These are phyloP conservation scores for Suillus luteus DNA, from an alignment of 768 basidiomycete genomes.

Conservation along the genomic window DNA sequence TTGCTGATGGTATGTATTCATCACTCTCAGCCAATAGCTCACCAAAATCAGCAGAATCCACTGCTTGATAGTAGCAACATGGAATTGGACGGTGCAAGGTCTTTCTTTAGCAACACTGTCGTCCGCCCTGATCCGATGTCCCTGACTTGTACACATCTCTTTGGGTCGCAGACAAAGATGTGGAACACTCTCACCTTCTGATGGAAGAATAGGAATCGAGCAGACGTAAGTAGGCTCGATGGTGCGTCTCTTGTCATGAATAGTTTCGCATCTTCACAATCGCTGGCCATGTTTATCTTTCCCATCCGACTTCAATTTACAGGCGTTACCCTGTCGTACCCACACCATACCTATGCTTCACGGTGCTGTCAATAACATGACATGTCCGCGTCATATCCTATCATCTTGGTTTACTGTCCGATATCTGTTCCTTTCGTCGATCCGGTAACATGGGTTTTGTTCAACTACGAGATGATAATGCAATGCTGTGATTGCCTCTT, in stretches of 20 bases:
- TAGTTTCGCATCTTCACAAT: too few relatives aligned
- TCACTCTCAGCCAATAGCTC: not conserved
- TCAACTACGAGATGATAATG: not conserved
- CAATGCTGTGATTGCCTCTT: too few relatives aligned
- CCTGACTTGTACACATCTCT: too few relatives aligned
- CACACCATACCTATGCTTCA: not conserved
- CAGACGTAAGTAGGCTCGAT: too few relatives aligned
- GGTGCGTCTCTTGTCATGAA: too few relatives aligned
- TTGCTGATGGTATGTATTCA: not conserved
- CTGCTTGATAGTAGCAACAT: slow-evolving; percentile 89
- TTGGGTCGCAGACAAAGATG: too few relatives aligned
- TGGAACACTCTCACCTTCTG: too few relatives aligned
- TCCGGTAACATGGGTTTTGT: not conserved
- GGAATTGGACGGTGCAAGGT: slow-evolving; percentile 64
- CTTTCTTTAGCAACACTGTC: too few relatives aligned
- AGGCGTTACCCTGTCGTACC: not conserved
- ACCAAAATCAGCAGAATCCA: slow-evolving; percentile 68
- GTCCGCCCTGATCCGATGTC: too few relatives aligned
- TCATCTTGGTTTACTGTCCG: not conserved
- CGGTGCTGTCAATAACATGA: not conserved
- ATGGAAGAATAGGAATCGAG: too few relatives aligned
- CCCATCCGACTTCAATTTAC: too few relatives aligned
- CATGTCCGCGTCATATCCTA: not conserved
- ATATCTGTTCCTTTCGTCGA: not conserved
- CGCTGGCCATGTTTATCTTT: too few relatives aligned